Evolutionary conservation across 2,329 filamentous ascomycete species (phyloP).

Genomic region (Fusarium pininemorale): DNA sequence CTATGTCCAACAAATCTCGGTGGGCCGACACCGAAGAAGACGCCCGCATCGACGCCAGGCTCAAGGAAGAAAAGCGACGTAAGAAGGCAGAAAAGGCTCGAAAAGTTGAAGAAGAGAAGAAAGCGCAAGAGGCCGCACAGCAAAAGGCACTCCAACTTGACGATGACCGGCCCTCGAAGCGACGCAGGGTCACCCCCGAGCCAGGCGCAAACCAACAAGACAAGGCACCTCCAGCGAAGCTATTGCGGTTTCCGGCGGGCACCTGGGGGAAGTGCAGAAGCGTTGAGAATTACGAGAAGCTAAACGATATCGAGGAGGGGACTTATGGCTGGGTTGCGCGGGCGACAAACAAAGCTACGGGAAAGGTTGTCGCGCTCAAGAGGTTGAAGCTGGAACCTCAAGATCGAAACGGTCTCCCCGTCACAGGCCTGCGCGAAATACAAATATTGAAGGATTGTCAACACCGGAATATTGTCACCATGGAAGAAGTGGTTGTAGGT

Average conservation of each 20-base stretch:
- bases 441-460: constrained; percentile 84
- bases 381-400: constrained; percentile 87
- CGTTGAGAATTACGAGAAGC: constrained; percentile 86
- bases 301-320: constrained; percentile 98
- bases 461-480: constrained; percentile 82
- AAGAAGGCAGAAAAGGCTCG: constrained; percentile 84
- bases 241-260: constrained; percentile 76
- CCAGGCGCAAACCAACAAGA: constrained; percentile 42
- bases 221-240: constrained; percentile 52
- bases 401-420: constrained; percentile 80
- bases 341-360: constrained; percentile 77
- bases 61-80: constrained; percentile 89
- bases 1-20: constrained; percentile 77
- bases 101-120: constrained; percentile 62
- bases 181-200: constrained; percentile 65
- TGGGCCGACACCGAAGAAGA: constrained; percentile 91
- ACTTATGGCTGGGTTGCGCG: constrained; percentile 95
- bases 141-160: constrained; percentile 22
- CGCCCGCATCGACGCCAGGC: constrained; percentile 74
- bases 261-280: constrained; percentile 77
- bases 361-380: constrained; percentile 89
- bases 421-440: constrained; percentile 93
- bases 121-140: constrained; percentile 48
- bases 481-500: constrained; percentile 87
- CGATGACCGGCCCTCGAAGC: constrained; percentile 64